These are phyloP conservation scores for Nannochloropsis oceanica DNA, from an alignment of 108 stramenopile species.

Conservation along the genomic window DNA sequence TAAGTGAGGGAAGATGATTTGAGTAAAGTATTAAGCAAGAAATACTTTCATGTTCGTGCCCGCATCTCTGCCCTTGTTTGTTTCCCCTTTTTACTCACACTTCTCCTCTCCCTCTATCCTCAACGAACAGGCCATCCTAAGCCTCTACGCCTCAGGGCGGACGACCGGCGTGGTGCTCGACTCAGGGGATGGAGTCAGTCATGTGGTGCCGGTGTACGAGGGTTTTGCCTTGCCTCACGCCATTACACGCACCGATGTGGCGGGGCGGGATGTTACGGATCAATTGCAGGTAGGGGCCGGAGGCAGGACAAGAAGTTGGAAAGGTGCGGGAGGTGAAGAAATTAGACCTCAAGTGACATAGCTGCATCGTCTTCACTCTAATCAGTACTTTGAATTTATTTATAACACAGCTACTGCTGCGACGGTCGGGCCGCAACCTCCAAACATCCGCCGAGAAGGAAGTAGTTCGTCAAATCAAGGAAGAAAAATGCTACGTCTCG, in stretches of 20 bases:
- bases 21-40: no score
- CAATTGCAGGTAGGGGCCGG: conserved; percentile 39
- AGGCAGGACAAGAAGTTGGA: no score
- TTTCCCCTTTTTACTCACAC: not conserved
- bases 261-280: conserved; percentile 80
- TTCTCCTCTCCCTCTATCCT: not conserved
- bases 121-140: conserved; percentile 73
- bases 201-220: conserved; percentile 92
- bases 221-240: conserved; percentile 90
- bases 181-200: conserved; percentile 87
- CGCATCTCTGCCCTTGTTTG: not conserved
- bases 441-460: conserved; percentile 80
- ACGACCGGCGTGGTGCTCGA: conserved; percentile 95
- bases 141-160: conserved; percentile 83
- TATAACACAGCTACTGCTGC: conserved; percentile 54
- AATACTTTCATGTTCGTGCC: not conserved
- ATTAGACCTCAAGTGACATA: not conserved
- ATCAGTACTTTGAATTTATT: no score
- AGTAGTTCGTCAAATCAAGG: conserved; percentile 78
- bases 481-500: conserved; percentile 70
- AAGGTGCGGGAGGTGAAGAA: no score
- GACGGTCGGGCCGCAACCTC: conserved; percentile 64
- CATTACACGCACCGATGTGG: conserved; percentile 72
- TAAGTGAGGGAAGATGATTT: not conserved
- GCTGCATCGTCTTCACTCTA: not conserved